Percentiles rank a stretch among this genome's conserved stretches.
phyloP scores from a whole-genome alignment of 2,329 filamentous ascomycete genomes.

The Aphanocladium album region DNA sequence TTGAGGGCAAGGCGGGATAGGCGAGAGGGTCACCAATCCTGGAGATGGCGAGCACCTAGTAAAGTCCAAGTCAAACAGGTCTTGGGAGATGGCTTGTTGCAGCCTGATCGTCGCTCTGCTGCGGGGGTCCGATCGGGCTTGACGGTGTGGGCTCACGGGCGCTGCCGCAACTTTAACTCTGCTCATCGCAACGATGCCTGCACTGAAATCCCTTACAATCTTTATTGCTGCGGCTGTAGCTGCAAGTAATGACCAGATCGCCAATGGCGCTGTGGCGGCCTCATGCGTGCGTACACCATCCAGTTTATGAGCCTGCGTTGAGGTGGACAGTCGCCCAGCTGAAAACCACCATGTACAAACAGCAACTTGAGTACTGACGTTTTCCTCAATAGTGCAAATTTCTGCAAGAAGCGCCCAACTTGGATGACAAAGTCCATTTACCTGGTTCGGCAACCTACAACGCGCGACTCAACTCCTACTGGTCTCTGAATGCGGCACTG shows the following conservation, averaged over 20 bases:
- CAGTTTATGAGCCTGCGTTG: too few species aligned
- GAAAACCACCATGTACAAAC: too few species aligned
- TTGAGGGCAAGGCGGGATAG: background rate
- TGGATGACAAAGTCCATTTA: background rate
- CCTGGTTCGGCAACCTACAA: constrained; percentile 12
- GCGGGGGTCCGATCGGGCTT: background rate
- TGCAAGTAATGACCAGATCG: background rate
- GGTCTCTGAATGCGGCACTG: constrained; percentile 19
- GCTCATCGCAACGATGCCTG: background rate
- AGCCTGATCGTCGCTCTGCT: background rate
- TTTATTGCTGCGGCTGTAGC: background rate
- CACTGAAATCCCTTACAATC: background rate
- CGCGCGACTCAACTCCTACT: constrained; percentile 20
- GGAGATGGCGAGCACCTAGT: background rate
- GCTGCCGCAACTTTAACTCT: background rate
- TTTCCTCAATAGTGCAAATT: background rate
- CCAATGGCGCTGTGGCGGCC: background rate
- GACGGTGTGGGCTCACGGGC: background rate
- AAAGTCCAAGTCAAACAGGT: too few species aligned
- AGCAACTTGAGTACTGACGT: too few species aligned
- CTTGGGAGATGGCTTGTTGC: background rate
- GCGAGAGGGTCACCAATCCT: background rate
- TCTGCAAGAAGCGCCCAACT: background rate
- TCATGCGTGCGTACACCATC: background rate
- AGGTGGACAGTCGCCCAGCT: too few species aligned